These are phyloP conservation scores for Crithidia sp. DNA, from an alignment of 208 protist species.

Conservation along the genomic window DNA sequence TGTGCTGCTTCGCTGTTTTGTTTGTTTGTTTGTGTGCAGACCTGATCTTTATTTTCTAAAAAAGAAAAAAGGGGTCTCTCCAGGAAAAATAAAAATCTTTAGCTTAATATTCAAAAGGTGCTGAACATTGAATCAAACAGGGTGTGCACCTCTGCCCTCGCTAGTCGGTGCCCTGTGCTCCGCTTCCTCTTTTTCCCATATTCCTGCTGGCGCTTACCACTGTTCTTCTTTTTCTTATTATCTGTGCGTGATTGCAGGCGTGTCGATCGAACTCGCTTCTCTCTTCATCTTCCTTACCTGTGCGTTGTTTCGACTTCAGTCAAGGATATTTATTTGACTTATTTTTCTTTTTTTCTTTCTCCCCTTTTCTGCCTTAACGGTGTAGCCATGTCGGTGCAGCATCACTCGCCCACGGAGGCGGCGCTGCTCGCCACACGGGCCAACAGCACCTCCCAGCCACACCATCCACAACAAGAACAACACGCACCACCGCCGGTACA, in stretches of 20 bases:
- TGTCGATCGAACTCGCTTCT: not conserved
- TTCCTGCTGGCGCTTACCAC: not conserved
- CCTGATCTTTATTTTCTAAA: not conserved
- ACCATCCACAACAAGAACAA: not conserved
- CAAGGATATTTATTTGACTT: not conserved
- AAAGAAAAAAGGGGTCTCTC: too few relatives aligned
- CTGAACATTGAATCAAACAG: too few relatives aligned
- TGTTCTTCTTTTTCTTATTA: slow-evolving; percentile 12
- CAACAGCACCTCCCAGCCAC: not conserved
- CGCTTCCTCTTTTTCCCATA: not conserved
- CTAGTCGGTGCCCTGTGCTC: not conserved
- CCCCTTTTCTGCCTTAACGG: not conserved
- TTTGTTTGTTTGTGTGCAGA: not conserved
- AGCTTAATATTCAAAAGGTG: not conserved
- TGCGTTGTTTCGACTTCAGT: not conserved
- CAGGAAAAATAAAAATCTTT: not conserved
- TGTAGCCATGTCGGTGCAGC: slow-evolving; percentile 4
- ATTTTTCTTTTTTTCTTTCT: slow-evolving; percentile 7
- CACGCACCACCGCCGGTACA: too few relatives aligned
- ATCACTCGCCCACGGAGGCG: not conserved
- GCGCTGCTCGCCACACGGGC: not conserved
- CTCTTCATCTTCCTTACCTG: not conserved
- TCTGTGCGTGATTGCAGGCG: not conserved
- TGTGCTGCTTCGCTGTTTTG: not conserved
- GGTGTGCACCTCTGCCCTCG: not conserved